Evolutionary conservation across 139 green algal species (phyloP), one percentile per base, ranked within the genome.

Genomic region (Coelastrella sp.): DNA sequence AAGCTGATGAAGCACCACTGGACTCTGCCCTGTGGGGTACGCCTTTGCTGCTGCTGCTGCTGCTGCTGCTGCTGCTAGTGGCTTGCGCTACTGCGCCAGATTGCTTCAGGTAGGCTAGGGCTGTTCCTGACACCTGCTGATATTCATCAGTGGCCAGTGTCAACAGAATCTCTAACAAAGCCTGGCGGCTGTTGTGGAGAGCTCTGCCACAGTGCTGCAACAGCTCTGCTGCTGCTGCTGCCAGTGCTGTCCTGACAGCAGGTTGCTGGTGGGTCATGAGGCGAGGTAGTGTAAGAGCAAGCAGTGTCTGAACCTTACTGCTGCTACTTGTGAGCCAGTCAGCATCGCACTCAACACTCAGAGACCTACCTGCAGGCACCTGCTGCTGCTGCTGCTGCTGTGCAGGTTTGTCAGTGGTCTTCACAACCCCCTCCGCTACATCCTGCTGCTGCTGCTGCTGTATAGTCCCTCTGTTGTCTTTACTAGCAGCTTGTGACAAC

Each of bases 61-160:
- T 79, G 85, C 69, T 60, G 40, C 57, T 73, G 68, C 41, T 73
- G 32, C 69, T 38, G 64, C 69, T 60, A 30, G 13, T 63, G 50
- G 25, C 27, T 66, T 13, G 41, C 40, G 1, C 43, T 62, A 30
- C 8, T 40, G 11, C 51, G 64, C 1, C 66, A 62, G 25, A 13
- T 67, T 25, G 2, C 15, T 86, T 34, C 66, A 94, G 85, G 85
- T 85, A 94, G 27, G 13, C 2, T 3, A 74, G 59, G 35, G 85
- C 88, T 11, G 77, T 59, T 0, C 4, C 5, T 0, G 83, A 74
- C 19, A 96, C 93, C 30, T 91, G 64, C 3, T 68, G 21, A 91
- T 93, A 96, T 13, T 91, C 89, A 85, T 96, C 94, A 66, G 94
- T 90, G 11, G 93, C 91, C 37, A 93, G 66, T 0, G 89, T 89